phyloP scores from a whole-genome alignment of 345 rosid species.

The Bruguiera gymnorhiza region DNA sequence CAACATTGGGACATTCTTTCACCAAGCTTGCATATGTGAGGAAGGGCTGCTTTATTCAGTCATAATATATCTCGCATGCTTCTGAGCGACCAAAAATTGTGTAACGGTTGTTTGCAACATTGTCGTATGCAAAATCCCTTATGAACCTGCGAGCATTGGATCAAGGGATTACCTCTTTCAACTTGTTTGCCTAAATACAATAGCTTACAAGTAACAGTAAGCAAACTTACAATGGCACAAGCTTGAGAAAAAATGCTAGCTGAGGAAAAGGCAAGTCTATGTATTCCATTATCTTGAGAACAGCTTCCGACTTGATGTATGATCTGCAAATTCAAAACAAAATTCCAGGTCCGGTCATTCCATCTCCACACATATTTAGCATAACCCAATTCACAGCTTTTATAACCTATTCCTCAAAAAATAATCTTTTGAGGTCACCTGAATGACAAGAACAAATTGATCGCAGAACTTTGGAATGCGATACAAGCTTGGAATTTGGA shows the following conservation, averaged over 20 bases:
- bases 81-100: conserved; percentile 72
- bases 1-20: background rate
- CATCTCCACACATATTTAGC: background rate
- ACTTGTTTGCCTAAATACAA: background rate
- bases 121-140: conserved; percentile 70
- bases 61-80: conserved; percentile 67
- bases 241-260: conserved; percentile 62
- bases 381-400: background rate
- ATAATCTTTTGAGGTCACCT: background rate
- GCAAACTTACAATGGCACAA: conserved; percentile 64
- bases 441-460: background rate
- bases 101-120: conserved; percentile 73
- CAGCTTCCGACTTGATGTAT: conserved; percentile 79
- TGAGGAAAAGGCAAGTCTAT: conserved; percentile 83
- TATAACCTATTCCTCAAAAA: background rate
- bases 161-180: background rate
- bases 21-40: conserved; percentile 2
- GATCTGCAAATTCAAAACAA: conserved; percentile 44
- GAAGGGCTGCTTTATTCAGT: background rate
- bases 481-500: background rate
- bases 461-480: background rate
- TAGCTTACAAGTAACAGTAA: background rate
- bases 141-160: conserved; percentile 45
- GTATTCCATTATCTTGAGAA: conserved; percentile 80
- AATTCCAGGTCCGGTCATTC: background rate